These are phyloP conservation scores for Letharia lupina DNA, from an alignment of 495 filamentous ascomycete species.

Conservation along the genomic window DNA sequence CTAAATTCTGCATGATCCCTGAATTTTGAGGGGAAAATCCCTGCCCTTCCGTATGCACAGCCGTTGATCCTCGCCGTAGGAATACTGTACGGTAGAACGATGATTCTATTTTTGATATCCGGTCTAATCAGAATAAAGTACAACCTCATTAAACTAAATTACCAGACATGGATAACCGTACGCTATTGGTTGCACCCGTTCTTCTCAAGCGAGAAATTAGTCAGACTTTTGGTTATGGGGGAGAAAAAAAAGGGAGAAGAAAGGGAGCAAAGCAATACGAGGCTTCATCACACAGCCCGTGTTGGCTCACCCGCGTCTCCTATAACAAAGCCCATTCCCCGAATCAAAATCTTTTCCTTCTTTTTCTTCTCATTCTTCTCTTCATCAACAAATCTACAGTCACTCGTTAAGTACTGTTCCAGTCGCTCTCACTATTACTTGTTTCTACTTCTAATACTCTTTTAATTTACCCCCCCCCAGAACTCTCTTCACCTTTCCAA, in stretches of 20 bases:
- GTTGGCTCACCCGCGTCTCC: not conserved
- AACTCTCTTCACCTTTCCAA: constrained; percentile 2
- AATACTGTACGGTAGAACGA: too few relatives aligned
- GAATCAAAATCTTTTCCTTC: not conserved
- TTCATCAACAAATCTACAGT: constrained; percentile 12
- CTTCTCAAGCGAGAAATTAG: not conserved
- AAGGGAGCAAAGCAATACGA: not conserved
- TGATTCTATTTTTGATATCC: not conserved
- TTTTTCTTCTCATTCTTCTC: not conserved
- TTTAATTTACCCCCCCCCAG: constrained; percentile 14
- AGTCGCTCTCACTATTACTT: not conserved
- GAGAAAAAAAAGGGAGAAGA: not conserved
- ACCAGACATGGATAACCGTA: not conserved
- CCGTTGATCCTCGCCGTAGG: not conserved
- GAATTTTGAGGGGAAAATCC: not conserved
- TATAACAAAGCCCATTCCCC: constrained; percentile 1
- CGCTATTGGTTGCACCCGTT: not conserved
- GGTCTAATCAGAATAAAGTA: not conserved
- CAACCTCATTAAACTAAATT: not conserved
- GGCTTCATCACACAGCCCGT: constrained; percentile 4
- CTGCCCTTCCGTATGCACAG: not conserved
- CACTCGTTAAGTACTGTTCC: constrained; percentile 22
- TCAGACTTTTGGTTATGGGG: not conserved
- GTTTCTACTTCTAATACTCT: constrained; percentile 12
- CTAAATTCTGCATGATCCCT: not conserved